Conservation (phyloP, 2,329 filamentous ascomycete genomes). For the Cordyceps fumosorosea region DNA sequence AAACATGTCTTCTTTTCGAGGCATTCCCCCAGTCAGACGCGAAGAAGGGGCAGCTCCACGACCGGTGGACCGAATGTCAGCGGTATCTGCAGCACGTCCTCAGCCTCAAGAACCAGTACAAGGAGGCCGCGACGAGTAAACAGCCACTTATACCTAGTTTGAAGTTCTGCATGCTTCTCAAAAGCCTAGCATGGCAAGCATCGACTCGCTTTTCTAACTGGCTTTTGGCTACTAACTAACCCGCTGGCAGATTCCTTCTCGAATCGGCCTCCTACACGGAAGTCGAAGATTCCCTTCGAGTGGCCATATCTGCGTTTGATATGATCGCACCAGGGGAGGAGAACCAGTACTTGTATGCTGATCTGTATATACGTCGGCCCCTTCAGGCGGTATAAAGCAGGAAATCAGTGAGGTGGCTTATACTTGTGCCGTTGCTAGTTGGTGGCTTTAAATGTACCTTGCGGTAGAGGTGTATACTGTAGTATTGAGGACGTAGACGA, state of each 20-base stretch:
- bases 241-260: neutral
- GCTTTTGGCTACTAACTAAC: neutral
- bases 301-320: neutral
- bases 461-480: too few species aligned
- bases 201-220: neutral
- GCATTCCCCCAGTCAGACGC: neutral
- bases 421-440: too few species aligned
- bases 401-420: too few species aligned
- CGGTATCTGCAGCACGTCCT: neutral
- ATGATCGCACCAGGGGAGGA: neutral
- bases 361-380: neutral
- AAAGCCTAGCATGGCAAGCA: neutral
- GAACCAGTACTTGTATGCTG: neutral
- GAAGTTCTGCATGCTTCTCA: neutral
- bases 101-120: neutral
- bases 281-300: neutral
- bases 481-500: too few species aligned
- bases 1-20: neutral
- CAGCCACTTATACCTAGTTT: neutral
- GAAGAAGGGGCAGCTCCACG: neutral
- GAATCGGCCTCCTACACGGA: neutral
- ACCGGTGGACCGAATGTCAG: neutral
- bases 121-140: neutral
- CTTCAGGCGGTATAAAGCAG: too few species aligned
- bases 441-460: too few species aligned